Evolutionary conservation across 192 early-diverging fungal genomes (phyloP), one percentile per base, ranked within the genome.

Genomic region (Helicostylum pulchrum): DNA sequence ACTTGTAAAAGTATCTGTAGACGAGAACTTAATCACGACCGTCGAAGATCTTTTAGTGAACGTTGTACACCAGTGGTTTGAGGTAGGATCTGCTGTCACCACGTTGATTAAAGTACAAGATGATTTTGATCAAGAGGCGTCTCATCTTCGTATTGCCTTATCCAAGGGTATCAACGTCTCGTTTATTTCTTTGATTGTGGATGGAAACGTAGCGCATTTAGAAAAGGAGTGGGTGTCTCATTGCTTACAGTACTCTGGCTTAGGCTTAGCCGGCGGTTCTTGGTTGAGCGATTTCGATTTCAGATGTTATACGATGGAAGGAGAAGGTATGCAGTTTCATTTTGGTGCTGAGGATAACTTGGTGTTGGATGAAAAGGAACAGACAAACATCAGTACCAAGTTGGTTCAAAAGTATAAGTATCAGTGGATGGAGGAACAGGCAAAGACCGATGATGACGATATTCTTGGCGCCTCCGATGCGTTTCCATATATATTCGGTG

Each of bases 341-440:
- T 36, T 62, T 10, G 21, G 17, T 31, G 36, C 31, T 17, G 36
- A 50, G 32, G 48, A 36, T 9, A 17, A 10, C 6, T 32, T 48
- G 12, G 17, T 50, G 7, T 26, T 26, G 17, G 17, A 49, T 12
- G 47, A 62, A 15, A 2, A 12, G 2, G 31, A 36, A 2, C 61
- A 48, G 10, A 15, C 48, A 12, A 19, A 19, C 6, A 34, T 62
- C 4, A 62, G 30, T 36, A 15, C 30, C 30, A 34, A 26, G 19
- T 34, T 62, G 19, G 14, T 62, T 7, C 61, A 51, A 31, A 52
- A 51, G 8, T 62, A 62, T 14, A 50, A 34, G 9, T 49, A 36
- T 9, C 61, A 62, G 14, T 62, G 46, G 23, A 62, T 62, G 61
- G 61, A 62, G 21, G 47, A 49, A 23, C 31, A 62, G 34, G 19